Conservation (phyloP, 2,329 filamentous ascomycete genomes). For the Knufia petricola region DNA sequence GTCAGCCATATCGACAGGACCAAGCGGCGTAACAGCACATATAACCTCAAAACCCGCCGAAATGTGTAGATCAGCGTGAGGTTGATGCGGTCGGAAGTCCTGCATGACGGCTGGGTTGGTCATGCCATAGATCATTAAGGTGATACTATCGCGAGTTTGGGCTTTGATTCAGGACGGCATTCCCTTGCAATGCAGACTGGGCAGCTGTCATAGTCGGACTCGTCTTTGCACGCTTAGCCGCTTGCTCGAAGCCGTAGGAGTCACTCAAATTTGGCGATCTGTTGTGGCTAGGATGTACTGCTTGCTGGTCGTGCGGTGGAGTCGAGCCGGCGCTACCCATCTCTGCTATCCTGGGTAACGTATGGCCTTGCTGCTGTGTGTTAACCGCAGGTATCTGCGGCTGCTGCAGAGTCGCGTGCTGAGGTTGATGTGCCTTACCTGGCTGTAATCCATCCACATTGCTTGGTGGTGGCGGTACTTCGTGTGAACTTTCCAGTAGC, state of each 20-base stretch:
- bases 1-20: too few relatives aligned
- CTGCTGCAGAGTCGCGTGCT: conserved; percentile 9
- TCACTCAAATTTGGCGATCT: background rate
- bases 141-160: conserved; percentile 1
- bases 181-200: conserved; percentile 6
- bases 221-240: conserved; percentile 6
- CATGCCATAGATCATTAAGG: background rate
- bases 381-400: conserved; percentile 2
- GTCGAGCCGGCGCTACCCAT: conserved; percentile 6
- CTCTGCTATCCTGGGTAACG: conserved; percentile 8
- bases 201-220: conserved; percentile 5
- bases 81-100: too few relatives aligned
- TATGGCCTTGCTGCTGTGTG: conserved; percentile 13
- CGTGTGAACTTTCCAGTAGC: conserved; percentile 71
- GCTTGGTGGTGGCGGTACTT: conserved; percentile 50
- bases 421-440: conserved; percentile 16
- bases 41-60: too few relatives aligned
- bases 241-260: conserved; percentile 3
- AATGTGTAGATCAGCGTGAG: too few relatives aligned
- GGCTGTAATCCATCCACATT: conserved; percentile 23
- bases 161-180: conserved; percentile 5
- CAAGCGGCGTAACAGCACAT: too few relatives aligned
- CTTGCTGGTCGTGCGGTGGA: conserved; percentile 1
- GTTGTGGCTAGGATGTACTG: background rate
- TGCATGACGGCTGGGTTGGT: too few relatives aligned